Base-by-base conservation (phyloP, 225 moss, liverwort and hornwort species). In the Pleurozium schreberi region DNA sequence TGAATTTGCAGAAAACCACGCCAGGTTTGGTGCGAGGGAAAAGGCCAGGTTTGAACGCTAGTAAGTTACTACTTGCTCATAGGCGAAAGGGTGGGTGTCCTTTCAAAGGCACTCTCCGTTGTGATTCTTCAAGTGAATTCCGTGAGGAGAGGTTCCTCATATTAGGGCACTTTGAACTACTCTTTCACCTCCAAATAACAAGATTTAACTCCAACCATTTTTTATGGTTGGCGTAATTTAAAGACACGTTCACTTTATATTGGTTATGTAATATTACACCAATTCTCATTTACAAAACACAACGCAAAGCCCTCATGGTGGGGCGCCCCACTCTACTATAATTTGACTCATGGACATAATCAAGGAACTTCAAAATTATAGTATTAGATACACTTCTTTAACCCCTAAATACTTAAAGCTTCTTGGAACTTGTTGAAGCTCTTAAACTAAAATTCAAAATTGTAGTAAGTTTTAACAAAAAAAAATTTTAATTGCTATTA, bases 51-150 rank as follows among this genome's bases (percentile, higher is more conserved):
- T 67, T 69, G 71, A 70, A 74, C 16, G 38, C 31, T 71, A 61
- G 73, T 82, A 38, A 88, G 45, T 86, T 83, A 82, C 62, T 55
- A 68, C 47, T 40, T 86, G 58, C 34, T 60, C 53, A 50, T 57
- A 58, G 60, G 45, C 88, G 78, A 92, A 91, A 91, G 65, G 90
- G 87, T 58, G 49, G 75, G 74, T 65, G 85, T 50, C 90, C 64
- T 55, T 92, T 89, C 85, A 84, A 65, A 28, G 36, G 21, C 57
- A 43, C 49, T 59, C 59, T 80, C 49, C 14, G 14, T 50, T 77
- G 69, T 53, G 69, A 70, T 89, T 86, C 83, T 86, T 78, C 63
- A 55, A 18, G 18, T 55, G 18, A 55, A 53, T 53, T 53, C 53
- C 11, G 14, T 53, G 14, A 14, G 53, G 53, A 53, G 53, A 13